Conservation (phyloP, 192 early-diverging fungal species). For the Entomortierella parvispora region DNA sequence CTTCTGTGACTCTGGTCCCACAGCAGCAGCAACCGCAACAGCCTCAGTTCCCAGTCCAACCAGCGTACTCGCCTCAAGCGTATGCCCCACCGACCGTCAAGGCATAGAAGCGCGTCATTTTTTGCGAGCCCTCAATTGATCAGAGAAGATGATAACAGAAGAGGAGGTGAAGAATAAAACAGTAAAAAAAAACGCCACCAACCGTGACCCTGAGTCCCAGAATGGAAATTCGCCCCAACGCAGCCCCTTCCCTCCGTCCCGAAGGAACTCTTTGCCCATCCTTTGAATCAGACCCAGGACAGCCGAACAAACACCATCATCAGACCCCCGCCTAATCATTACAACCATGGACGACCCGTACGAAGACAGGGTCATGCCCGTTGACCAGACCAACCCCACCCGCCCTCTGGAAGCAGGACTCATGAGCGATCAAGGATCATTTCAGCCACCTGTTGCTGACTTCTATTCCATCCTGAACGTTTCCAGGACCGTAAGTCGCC, state of each 20-base stretch:
- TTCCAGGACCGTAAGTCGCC: constrained; percentile 62
- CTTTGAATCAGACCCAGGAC: neutral
- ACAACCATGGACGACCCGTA: constrained; percentile 48
- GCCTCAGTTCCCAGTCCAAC: neutral
- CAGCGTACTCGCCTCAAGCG: constrained; percentile 4
- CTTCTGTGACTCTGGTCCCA: constrained; percentile 35
- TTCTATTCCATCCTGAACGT: constrained; percentile 76
- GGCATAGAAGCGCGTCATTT: neutral
- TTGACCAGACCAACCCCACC: neutral
- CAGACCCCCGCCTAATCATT: neutral
- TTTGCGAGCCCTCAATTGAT: neutral
- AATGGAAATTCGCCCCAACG: too few relatives aligned
- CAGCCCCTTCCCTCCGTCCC: too few relatives aligned
- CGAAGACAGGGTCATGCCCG: constrained; percentile 42
- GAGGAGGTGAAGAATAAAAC: too few relatives aligned
- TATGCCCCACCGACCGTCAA: neutral
- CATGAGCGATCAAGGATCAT: constrained; percentile 20
- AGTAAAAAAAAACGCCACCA: too few relatives aligned
- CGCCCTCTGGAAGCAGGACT: constrained; percentile 2
- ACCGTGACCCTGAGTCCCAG: too few relatives aligned
- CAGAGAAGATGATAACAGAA: neutral
- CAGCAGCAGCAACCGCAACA: neutral
- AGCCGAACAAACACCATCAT: neutral
- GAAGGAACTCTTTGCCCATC: neutral
- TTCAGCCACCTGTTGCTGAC: constrained; percentile 54